Percentiles rank a stretch among this genome's conserved stretches.
These are phyloP conservation scores for Echium plantagineum DNA, from an alignment of 257 asterid species.

Conservation along the genomic window DNA sequence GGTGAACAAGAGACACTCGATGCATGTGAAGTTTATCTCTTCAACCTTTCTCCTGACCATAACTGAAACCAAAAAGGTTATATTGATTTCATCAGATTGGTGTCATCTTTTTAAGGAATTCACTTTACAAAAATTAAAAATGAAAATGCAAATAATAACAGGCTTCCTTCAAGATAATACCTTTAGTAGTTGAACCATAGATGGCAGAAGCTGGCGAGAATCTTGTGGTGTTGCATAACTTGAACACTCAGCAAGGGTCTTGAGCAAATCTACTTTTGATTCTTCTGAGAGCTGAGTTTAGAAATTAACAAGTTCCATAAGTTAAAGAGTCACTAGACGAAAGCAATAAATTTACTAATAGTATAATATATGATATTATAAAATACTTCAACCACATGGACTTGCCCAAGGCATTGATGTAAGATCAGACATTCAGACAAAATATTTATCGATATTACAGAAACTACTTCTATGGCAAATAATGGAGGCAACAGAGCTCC, in stretches of 20 bases:
- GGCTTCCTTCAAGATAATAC: conserved; percentile 21
- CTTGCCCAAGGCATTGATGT: not conserved
- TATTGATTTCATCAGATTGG: not conserved
- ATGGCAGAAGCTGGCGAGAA: conserved; percentile 78
- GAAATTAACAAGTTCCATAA: conserved; percentile 2
- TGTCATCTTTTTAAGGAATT: no score
- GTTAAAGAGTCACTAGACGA: not conserved
- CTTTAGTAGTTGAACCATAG: conserved; percentile 81
- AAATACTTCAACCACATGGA: not conserved
- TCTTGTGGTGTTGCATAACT: conserved; percentile 72
- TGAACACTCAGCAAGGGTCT: conserved; percentile 82
- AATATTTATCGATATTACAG: not conserved
- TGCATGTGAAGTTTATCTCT: conserved; percentile 60
- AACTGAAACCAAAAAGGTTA: conserved; percentile 33
- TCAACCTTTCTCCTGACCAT: conserved; percentile 84
- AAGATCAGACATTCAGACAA: not conserved
- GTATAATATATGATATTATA: no score
- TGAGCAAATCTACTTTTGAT: conserved; percentile 64
- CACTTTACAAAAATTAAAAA: not conserved
- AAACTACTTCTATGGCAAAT: not conserved
- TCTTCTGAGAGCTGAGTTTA: conserved; percentile 71
- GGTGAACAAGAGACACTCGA: conserved; percentile 69
- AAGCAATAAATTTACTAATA: not conserved
- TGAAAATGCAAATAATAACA: not conserved
- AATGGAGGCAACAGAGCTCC: not conserved